Evolutionary conservation across 768 basidiomycete species (phyloP).

Genomic region (Boletus rubroflammeus): DNA sequence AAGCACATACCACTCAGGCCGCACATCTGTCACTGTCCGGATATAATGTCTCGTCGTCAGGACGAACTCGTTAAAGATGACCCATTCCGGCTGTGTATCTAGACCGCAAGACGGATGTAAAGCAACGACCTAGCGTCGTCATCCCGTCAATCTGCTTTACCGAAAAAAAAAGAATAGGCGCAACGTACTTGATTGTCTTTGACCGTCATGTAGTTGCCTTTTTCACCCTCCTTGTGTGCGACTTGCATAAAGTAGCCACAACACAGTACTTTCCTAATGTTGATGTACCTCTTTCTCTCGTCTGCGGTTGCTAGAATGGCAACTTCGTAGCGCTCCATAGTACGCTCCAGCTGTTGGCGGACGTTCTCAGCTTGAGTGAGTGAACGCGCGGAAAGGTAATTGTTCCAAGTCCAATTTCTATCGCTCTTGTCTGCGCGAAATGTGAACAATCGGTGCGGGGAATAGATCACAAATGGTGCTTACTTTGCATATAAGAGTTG

Average conservation of each 20-base stretch:
- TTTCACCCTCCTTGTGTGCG: conserved; percentile 92
- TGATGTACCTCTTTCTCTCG: conserved; percentile 64
- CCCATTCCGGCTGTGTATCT: conserved; percentile 88
- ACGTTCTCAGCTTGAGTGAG: conserved; percentile 93
- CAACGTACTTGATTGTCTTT: conserved; percentile 85
- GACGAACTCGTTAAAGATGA: conserved; percentile 92
- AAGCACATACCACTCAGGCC: conserved; percentile 72
- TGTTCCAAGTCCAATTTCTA: conserved; percentile 86
- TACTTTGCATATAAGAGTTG: conserved; percentile 85
- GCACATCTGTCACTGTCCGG: conserved; percentile 84
- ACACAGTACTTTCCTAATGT: conserved; percentile 79
- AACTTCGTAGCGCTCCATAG: conserved; percentile 88
- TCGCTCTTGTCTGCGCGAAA: conserved; percentile 60
- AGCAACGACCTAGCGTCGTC: conserved; percentile 12
- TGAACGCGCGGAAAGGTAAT: conserved; percentile 81
- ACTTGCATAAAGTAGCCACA: conserved; percentile 99
- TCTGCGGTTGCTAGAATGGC: conserved; percentile 67
- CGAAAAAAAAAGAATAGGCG: background rate
- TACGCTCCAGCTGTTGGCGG: conserved; percentile 80
- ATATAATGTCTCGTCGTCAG: conserved; percentile 87
- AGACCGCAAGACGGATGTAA: conserved; percentile 83
- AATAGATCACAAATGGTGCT: conserved; percentile 21
- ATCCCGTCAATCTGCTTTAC: background rate
- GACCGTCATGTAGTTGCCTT: conserved; percentile 81
- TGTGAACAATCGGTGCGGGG: background rate